Base-by-base conservation (phyloP, 2,329 filamentous ascomycete genomes). In the Aspergillus pseudonomiae region DNA sequence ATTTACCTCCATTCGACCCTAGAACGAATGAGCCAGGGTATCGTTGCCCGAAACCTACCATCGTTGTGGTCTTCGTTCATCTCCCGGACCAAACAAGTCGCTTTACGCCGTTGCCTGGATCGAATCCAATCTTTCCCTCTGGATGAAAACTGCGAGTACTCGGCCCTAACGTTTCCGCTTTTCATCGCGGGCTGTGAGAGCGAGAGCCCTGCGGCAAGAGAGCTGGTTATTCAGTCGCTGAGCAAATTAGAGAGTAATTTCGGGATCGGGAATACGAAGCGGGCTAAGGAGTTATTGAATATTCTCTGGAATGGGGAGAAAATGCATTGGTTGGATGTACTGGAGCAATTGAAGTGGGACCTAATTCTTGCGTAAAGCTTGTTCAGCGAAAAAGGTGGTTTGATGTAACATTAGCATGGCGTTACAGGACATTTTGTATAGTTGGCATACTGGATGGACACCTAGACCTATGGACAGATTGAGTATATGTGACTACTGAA, bases 1-100 rank as follows among this genome's bases (percentile, higher is more conserved):
- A 69, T 77, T 56, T 77, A 77, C 34, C 69, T 78, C 11, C 74
- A 78, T 61, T 78, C 77, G 2, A 74, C 68, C n/a, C 66, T 78
- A 11, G 71, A 76, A 36, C 66, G 66, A 36, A 74, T 77, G 63
- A 64, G 36, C 21, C 57, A 67, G 59, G 54, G 52, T 57, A 46
- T 53, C 54, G 26, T 36, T 10, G 21, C 41, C 30, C 36, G n/a
- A 36, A 24, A 46, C 12, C 3, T 46, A 48, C 45, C 41, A 54
- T 28, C 28, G 24, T 24, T 55, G 26, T 67, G 65, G 57, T 57
- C 52, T 28, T 45, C 66, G 39, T 63, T 74, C 7, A 68, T 77
- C 9, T 73, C 72, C 1, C 63, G 65, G 6, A 65, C 74, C 1
- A 78, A 77, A 67, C 34, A 63, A 0, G 66, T 62, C 10, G 75